These are phyloP conservation scores for Tuber brumale DNA, from an alignment of 495 filamentous ascomycete species.

Conservation along the genomic window DNA sequence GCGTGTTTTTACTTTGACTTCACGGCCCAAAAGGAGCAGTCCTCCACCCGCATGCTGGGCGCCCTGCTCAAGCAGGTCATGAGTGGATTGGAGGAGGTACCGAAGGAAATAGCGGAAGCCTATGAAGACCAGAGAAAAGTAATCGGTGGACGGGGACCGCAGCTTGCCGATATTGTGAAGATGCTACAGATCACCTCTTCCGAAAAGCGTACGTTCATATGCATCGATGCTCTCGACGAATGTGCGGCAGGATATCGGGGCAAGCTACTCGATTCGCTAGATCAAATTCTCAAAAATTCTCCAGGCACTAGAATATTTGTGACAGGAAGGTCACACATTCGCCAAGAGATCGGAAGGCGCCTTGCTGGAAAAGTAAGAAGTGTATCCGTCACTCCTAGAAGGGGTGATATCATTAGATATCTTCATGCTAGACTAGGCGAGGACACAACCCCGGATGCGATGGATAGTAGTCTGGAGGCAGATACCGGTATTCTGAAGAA, in stretches of 20 bases:
- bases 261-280: not conserved
- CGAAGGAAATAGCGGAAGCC: not conserved
- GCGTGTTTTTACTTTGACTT: not conserved
- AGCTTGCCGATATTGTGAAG: not conserved
- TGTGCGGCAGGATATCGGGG: not conserved
- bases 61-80: not conserved
- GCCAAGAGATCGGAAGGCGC: not conserved
- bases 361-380: not conserved
- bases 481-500: not conserved
- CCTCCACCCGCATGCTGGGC: not conserved
- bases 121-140: not conserved
- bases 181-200: not conserved
- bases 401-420: not conserved
- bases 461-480: not conserved
- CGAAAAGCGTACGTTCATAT: not conserved
- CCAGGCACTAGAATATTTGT: not conserved
- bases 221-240: not conserved
- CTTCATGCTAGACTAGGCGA: not conserved
- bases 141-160: not conserved
- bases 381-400: not conserved
- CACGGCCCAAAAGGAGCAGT: not conserved
- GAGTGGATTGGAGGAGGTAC: not conserved
- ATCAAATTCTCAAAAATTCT: not conserved
- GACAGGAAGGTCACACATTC: not conserved
- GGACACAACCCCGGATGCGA: not conserved